phyloP scores from a whole-genome alignment of 2,329 filamentous ascomycete genomes.

The Penicillium sp. region DNA sequence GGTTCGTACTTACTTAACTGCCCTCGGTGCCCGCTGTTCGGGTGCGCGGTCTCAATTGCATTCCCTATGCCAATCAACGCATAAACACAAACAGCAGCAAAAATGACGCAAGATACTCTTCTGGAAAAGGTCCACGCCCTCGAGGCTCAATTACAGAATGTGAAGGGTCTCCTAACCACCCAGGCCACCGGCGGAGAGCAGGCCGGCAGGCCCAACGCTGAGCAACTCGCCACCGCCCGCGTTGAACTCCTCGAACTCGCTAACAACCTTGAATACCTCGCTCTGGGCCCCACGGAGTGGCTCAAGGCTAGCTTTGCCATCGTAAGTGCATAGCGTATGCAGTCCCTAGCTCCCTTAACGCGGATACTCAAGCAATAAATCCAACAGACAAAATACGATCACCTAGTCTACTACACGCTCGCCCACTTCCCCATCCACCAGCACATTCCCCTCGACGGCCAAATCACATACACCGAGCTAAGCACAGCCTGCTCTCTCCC shows the following conservation, averaged over 20 bases:
- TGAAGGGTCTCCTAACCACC: background rate
- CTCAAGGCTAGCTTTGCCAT: slow-evolving; percentile 1
- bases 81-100: background rate
- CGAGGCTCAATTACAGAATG: background rate
- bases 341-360: background rate
- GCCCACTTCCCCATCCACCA: background rate
- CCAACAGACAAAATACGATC: background rate
- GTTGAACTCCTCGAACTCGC: background rate
- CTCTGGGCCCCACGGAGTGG: background rate
- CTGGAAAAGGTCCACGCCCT: background rate
- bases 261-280: slow-evolving; percentile 4
- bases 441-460: background rate
- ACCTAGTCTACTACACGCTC: slow-evolving; percentile 7
- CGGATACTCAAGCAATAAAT: background rate
- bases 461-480: background rate
- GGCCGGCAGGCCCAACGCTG: background rate
- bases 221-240: background rate
- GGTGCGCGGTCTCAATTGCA: too few species aligned
- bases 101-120: background rate
- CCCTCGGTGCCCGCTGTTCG: too few species aligned
- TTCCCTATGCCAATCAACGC: too few species aligned
- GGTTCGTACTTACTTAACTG: too few species aligned
- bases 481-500: background rate
- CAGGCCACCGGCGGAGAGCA: background rate
- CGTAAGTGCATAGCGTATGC: background rate